Percentiles rank a stretch among this genome's conserved stretches.
Conservation (phyloP, 495 filamentous ascomycete genomes). For the Aspergillus heteromorphus region DNA sequence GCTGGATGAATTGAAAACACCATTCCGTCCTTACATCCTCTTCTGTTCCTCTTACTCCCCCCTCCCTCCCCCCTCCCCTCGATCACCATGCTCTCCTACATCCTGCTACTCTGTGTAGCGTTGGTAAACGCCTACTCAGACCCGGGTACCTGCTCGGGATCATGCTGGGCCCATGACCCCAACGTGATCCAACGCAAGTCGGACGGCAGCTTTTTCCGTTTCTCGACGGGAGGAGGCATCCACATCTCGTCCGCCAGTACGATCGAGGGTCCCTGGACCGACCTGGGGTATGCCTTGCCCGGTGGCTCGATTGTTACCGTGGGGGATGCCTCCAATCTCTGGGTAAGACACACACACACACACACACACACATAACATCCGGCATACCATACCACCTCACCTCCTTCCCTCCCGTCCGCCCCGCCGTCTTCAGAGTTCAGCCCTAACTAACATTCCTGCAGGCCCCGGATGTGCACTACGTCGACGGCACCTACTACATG, state of each 20-base stretch:
- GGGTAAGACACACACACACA: background rate
- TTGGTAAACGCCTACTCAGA: background rate
- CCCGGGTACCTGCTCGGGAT: conserved; percentile 5
- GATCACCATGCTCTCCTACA: background rate
- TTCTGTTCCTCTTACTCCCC: background rate
- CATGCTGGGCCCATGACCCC: conserved; percentile 9
- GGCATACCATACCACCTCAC: background rate
- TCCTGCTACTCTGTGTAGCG: background rate
- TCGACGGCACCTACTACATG: conserved; percentile 57
- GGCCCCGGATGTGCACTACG: conserved; percentile 61
- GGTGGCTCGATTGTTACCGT: background rate
- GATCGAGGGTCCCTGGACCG: conserved; percentile 2
- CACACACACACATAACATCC: no score
- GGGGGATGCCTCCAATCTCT: conserved; percentile 4
- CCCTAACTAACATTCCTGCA: conserved; percentile 22
- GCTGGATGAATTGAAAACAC: background rate
- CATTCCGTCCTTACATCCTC: background rate
- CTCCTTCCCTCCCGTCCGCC: background rate
- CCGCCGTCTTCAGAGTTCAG: background rate
- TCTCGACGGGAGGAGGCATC: conserved; percentile 5
- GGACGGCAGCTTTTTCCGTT: conserved; percentile 8
- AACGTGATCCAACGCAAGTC: background rate
- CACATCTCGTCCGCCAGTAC: background rate
- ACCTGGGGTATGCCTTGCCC: background rate
- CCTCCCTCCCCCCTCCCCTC: background rate